Evolutionary conservation across 108 stramenopile species (phyloP), one percentile per base, ranked within the genome.

Genomic region (Stephanodiscus triporus): DNA sequence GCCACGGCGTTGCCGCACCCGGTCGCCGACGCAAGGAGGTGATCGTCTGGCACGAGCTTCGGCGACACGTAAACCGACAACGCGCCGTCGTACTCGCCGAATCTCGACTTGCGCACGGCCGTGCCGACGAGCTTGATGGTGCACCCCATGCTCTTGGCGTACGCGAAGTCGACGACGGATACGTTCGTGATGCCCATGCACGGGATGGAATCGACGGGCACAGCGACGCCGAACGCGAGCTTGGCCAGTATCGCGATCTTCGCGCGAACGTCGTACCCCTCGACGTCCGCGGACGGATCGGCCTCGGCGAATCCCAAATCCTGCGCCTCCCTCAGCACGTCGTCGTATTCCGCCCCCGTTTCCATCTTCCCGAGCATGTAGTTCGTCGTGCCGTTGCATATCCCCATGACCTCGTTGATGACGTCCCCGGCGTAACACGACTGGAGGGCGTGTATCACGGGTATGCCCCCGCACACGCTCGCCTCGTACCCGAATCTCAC

Each of bases 51-150:
- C 14, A 94, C 89, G 51, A 97, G 70, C 24, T 86, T 84, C 0
- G 95, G 94, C 37, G 88, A 85, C 26, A 97, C 95, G 75, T 90
- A 89, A 16, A 95, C 93, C 8, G 85, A 83, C 6, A 96, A 65
- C 4, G 82, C 77, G 32, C 89, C 87, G 72, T 88, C 87, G 70
- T 84, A 82, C 50, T 85, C 85, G 26, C 80, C 83, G 58, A 72
- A 69, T 24, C 87, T 63, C 10, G 91, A 78, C 36, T 86, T 68
- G 43, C 89, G 80, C 40, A 76, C 72, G n/a, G 94, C 95, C 7
- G 92, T 92, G 10, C 96, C 97, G 16, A 96, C 55, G 20, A 97
- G 81, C 82, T 97, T 97, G 87, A 97, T 96, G 13, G 95, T 97
- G 76, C 91, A 91, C 9, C 82, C 81, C 80, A 96, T 77, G 20